These are phyloP conservation scores for Penicillium concentricum DNA, from an alignment of 2,329 filamentous ascomycete species.

Conservation along the genomic window DNA sequence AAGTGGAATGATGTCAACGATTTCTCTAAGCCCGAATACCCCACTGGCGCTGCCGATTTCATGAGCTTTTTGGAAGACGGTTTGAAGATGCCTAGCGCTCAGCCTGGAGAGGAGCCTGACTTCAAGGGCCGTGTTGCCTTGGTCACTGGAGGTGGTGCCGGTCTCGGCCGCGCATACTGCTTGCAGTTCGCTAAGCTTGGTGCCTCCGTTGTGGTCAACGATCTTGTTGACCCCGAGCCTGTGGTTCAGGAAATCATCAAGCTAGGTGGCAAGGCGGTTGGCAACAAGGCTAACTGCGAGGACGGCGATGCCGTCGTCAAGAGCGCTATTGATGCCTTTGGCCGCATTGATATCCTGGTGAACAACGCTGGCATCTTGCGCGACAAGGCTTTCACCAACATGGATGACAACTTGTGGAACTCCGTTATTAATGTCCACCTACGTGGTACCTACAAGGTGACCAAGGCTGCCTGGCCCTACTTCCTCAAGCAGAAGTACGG, in stretches of 20 bases:
- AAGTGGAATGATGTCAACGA: conserved; percentile 87
- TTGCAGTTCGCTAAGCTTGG: conserved; percentile 83
- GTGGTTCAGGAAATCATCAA: conserved; percentile 93
- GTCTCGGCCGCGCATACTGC: conserved; percentile 87
- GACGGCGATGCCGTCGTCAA: conserved; percentile 91
- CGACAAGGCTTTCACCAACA: conserved; percentile 97
- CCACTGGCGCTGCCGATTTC: conserved; percentile 83
- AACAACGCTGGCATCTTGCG: conserved; percentile 98
- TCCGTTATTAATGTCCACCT: conserved; percentile 90
- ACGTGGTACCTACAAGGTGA: conserved; percentile 91
- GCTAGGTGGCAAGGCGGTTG: conserved; percentile 81
- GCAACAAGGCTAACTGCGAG: conserved; percentile 89
- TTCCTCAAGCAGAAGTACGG: conserved; percentile 99
- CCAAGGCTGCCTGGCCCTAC: conserved; percentile 96
- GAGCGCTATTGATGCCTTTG: conserved; percentile 87
- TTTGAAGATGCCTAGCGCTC: conserved; percentile 71
- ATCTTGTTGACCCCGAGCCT: conserved; percentile 85
- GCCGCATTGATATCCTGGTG: conserved; percentile 89
- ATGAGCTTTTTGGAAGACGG: conserved; percentile 81
- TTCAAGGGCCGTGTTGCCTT: conserved; percentile 84
- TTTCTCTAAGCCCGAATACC: conserved; percentile 81
- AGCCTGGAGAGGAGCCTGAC: conserved; percentile 69
- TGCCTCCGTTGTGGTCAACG: conserved; percentile 88
- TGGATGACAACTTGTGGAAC: conserved; percentile 93
- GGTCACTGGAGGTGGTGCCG: conserved; percentile 83